phyloP scores from a whole-genome alignment of 2,329 filamentous ascomycete genomes.

The Coniochaeta ligniaria region DNA sequence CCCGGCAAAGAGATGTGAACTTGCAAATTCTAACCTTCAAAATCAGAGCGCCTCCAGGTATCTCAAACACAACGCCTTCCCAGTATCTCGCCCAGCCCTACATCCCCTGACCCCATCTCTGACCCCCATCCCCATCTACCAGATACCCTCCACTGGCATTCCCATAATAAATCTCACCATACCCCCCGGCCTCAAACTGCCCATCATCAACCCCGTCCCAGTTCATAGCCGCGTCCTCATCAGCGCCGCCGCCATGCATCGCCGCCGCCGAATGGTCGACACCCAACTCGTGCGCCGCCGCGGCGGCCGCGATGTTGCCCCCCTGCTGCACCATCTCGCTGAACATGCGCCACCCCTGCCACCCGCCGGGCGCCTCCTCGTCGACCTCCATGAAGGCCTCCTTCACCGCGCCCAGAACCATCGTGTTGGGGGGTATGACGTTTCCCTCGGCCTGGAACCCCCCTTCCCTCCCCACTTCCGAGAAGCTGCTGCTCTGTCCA shows the following conservation, averaged over 20 bases:
- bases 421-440: slow-evolving; percentile 1
- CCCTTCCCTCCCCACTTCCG: neutral
- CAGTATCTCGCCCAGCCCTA: too few relatives aligned
- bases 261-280: neutral
- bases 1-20: neutral
- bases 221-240: neutral
- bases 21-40: neutral
- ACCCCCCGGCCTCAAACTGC: neutral
- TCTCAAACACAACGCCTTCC: neutral
- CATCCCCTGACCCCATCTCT: neutral
- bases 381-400: slow-evolving; percentile 21
- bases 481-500: neutral
- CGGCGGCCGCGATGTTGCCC: neutral
- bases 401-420: slow-evolving; percentile 15
- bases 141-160: neutral
- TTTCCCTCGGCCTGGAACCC: neutral
- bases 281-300: neutral
- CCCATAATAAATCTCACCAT: neutral
- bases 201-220: neutral
- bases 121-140: neutral
- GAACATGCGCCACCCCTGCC: slow-evolving; percentile 20
- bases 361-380: slow-evolving; percentile 18
- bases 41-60: neutral
- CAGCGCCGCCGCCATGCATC: neutral
- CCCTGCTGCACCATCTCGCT: slow-evolving; percentile 17